phyloP scores from a whole-genome alignment of 441 rosid genomes.

The Pelargonium exstipulatum region DNA sequence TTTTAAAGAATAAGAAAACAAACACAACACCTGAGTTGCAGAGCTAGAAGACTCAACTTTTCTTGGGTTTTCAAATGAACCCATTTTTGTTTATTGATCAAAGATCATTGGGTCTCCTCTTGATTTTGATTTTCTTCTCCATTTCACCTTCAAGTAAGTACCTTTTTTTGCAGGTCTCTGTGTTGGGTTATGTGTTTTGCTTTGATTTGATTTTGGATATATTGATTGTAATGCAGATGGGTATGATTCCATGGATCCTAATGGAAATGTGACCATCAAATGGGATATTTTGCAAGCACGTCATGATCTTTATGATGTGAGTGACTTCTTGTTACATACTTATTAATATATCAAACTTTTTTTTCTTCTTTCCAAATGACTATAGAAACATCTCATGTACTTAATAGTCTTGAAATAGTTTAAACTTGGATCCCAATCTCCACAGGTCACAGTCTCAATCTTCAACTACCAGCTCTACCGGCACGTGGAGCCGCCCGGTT shows the following conservation, averaged over 20 bases:
- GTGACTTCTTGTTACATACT: neutral
- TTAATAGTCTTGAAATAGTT: no score
- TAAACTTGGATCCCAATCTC: no score
- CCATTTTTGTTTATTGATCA: neutral
- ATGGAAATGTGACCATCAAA: neutral
- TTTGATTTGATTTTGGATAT: neutral
- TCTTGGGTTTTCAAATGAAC: neutral
- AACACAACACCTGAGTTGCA: no score
- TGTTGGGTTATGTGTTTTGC: neutral
- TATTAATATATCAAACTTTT: no score
- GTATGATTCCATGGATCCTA: slow-evolving; percentile 3
- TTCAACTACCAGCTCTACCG: slow-evolving; percentile 39
- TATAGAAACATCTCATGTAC: no score
- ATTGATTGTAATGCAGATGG: slow-evolving; percentile 1
- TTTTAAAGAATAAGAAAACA: no score
- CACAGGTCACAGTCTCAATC: neutral
- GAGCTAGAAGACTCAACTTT: neutral
- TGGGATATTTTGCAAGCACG: neutral
- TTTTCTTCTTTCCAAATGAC: no score
- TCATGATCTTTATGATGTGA: neutral
- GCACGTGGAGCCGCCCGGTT: slow-evolving; percentile 51
- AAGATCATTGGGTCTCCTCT: neutral
- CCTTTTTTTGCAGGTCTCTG: neutral
- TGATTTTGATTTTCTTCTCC: neutral
- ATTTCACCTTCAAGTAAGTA: slow-evolving; percentile 1